phyloP scores from a whole-genome alignment of 1,284 basidiomycete genomes.

The Paramarasmius palmivorus region DNA sequence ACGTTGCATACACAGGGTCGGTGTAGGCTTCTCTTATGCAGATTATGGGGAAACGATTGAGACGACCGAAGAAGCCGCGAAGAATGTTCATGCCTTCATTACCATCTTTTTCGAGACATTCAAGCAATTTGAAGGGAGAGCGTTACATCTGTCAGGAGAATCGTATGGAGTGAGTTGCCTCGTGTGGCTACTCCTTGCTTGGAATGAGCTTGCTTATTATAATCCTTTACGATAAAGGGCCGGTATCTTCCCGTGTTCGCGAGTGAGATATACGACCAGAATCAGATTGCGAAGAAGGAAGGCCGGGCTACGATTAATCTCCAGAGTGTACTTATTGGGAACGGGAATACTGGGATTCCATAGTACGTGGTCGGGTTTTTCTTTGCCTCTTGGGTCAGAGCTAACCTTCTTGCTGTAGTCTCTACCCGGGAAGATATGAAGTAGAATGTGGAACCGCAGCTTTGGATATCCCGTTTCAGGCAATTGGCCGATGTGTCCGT shows the following conservation, averaged over 20 bases:
- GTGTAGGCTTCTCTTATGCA: conserved; percentile 49
- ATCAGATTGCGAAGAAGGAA: conserved; percentile 50
- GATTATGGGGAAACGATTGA: conserved; percentile 54
- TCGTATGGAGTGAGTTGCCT: conserved; percentile 54
- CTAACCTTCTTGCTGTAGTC: conserved; percentile 29
- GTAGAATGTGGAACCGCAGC: conserved; percentile 62
- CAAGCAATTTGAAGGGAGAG: conserved; percentile 60
- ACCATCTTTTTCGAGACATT: conserved; percentile 79
- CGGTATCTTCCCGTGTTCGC: conserved; percentile 84
- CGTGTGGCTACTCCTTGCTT: neutral
- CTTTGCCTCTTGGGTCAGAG: neutral
- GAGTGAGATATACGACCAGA: conserved; percentile 76
- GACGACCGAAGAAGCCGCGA: conserved; percentile 73
- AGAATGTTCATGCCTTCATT: conserved; percentile 71
- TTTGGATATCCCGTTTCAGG: conserved; percentile 56
- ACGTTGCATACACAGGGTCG: conserved; percentile 31
- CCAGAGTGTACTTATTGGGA: conserved; percentile 61
- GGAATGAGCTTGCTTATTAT: neutral
- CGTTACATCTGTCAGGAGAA: conserved; percentile 72
- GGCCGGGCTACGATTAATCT: conserved; percentile 71
- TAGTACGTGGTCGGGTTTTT: conserved; percentile 35
- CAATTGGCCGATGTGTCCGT: conserved; percentile 55
- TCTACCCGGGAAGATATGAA: conserved; percentile 63
- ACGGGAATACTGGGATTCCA: conserved; percentile 64
- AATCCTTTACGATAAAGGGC: conserved; percentile 48